Percentiles rank a stretch among this genome's conserved stretches.
phyloP scores from a whole-genome alignment of 2,329 filamentous ascomycete genomes.

The Fusarium protoensiforme region DNA sequence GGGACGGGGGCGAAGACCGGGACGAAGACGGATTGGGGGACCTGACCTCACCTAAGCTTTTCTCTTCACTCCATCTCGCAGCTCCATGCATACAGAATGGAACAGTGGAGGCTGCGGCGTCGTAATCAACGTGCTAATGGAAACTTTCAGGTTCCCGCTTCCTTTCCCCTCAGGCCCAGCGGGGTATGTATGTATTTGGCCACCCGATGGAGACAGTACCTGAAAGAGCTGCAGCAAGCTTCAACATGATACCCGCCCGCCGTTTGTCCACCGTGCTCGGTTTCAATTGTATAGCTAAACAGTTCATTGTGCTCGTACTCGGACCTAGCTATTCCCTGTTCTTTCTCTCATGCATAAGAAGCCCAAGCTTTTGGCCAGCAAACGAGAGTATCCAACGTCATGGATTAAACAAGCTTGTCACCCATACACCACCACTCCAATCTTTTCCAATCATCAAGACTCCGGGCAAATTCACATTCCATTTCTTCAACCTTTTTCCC shows the following conservation, averaged over 20 bases:
- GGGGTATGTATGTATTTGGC: not conserved
- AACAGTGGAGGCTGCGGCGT: not conserved
- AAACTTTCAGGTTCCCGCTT: not conserved
- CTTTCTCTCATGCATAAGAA: not conserved
- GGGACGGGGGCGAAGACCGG: not conserved
- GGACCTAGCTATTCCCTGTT: not conserved
- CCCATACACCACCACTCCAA: slow-evolving; percentile 1
- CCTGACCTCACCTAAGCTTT: not conserved
- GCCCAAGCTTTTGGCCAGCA: not conserved
- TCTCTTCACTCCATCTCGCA: not conserved
- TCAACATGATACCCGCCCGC: not conserved
- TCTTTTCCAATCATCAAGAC: slow-evolving; percentile 19
- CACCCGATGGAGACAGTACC: not conserved
- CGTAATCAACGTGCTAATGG: not conserved
- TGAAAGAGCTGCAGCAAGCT: not conserved
- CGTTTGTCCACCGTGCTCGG: not conserved
- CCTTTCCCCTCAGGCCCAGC: not conserved
- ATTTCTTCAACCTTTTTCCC: not conserved
- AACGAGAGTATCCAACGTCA: not conserved
- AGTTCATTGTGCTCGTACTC: not conserved
- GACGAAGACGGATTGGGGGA: too few species aligned
- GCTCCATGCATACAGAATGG: not conserved
- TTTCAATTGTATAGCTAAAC: not conserved
- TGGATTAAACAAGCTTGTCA: slow-evolving; percentile 12
- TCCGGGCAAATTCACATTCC: not conserved